These are phyloP conservation scores for Xylariaceae sp. DNA, from an alignment of 2,329 filamentous ascomycete species.

Conservation along the genomic window DNA sequence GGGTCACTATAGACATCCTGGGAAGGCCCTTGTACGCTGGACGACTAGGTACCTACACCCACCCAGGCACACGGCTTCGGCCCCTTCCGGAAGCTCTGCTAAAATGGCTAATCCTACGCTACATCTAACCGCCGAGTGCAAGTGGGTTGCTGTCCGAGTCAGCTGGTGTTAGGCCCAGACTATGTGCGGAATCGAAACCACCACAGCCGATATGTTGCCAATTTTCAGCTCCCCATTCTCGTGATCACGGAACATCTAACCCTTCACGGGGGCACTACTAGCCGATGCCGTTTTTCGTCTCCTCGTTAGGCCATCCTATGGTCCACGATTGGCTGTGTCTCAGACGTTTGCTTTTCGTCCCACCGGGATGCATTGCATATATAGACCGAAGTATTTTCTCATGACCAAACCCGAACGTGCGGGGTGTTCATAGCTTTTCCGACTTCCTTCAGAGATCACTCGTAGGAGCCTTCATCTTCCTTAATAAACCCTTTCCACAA, in stretches of 20 bases:
- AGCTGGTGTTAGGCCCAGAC: background rate
- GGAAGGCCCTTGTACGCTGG: too few relatives aligned
- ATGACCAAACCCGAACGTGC: conserved; percentile 1
- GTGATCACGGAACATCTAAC: background rate
- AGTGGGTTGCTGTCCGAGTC: background rate
- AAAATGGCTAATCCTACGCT: background rate
- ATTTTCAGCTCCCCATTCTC: background rate
- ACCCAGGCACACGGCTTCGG: background rate
- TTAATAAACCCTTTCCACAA: background rate
- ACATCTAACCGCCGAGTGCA: background rate
- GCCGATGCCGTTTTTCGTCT: background rate
- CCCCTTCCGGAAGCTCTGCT: background rate
- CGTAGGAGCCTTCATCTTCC: conserved; percentile 5
- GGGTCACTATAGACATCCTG: too few relatives aligned
- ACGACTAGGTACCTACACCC: too few relatives aligned
- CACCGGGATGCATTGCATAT: background rate
- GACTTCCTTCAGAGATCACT: background rate
- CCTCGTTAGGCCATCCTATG: background rate
- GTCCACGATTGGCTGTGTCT: background rate
- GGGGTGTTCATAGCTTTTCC: conserved; percentile 7
- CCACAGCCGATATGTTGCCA: background rate
- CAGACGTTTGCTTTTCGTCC: background rate
- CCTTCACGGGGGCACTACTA: background rate
- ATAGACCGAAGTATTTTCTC: background rate
- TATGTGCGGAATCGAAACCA: background rate